Conservation (phyloP, 2,329 filamentous ascomycete genomes). For the Aspergillus puulaauensis region DNA sequence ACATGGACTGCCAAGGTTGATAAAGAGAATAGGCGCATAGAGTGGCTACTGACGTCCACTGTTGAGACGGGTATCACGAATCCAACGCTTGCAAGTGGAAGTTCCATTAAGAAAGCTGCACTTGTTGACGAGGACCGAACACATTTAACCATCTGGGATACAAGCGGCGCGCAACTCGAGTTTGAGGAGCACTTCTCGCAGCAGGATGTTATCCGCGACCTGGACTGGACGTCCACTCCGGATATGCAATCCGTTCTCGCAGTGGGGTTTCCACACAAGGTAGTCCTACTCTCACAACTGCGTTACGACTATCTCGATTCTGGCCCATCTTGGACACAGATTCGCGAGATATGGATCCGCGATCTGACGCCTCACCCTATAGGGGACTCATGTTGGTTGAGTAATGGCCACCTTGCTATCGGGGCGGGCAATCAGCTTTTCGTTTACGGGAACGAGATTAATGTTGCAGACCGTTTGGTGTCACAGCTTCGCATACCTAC, state of each 20-base stretch:
- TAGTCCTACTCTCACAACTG: slow-evolving; percentile 80
- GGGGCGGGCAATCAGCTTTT: slow-evolving; percentile 91
- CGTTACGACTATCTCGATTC: slow-evolving; percentile 89
- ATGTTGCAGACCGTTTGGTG: slow-evolving; percentile 61
- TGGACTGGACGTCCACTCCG: slow-evolving; percentile 92
- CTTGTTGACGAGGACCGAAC: slow-evolving; percentile 73
- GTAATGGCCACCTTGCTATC: slow-evolving; percentile 79
- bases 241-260: slow-evolving; percentile 86
- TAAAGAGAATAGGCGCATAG: slow-evolving; percentile 57
- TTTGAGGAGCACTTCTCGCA: slow-evolving; percentile 73
- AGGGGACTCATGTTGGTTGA: slow-evolving; percentile 88
- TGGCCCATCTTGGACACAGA: slow-evolving; percentile 83
- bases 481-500: slow-evolving; percentile 54
- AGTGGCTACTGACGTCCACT: slow-evolving; percentile 79
- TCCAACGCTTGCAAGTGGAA: slow-evolving; percentile 78
- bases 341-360: slow-evolving; percentile 77
- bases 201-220: slow-evolving; percentile 74
- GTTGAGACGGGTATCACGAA: slow-evolving; percentile 75
- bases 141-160: slow-evolving; percentile 87
- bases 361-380: slow-evolving; percentile 86
- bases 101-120: slow-evolving; percentile 81
- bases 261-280: slow-evolving; percentile 85
- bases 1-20: slow-evolving; percentile 84
- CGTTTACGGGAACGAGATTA: slow-evolving; percentile 74
- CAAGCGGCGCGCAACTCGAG: slow-evolving; percentile 76